phyloP scores from a whole-genome alignment of 2,329 filamentous ascomycete species.

The Verruconis gallopava region DNA sequence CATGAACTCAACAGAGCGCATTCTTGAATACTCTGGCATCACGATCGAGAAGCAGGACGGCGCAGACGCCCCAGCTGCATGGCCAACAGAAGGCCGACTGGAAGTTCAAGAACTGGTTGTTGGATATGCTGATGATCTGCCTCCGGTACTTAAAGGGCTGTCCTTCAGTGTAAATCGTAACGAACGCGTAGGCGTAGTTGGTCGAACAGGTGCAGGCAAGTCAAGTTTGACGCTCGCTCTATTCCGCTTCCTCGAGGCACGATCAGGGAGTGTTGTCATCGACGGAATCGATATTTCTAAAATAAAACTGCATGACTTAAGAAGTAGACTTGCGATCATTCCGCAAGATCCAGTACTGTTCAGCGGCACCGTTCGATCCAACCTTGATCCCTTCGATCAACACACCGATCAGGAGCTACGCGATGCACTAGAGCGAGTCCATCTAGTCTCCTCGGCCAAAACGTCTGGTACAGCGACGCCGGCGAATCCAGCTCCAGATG shows the following conservation, averaged over 20 bases:
- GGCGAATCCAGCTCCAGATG: not conserved
- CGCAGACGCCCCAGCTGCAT: constrained; percentile 50
- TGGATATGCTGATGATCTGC: constrained; percentile 56
- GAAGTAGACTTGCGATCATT: constrained; percentile 67
- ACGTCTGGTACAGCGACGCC: not conserved
- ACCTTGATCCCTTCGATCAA: constrained; percentile 64
- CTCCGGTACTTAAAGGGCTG: constrained; percentile 56
- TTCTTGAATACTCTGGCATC: constrained; percentile 61
- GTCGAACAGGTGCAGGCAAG: constrained; percentile 67
- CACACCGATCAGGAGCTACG: constrained; percentile 55
- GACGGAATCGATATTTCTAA: constrained; percentile 65
- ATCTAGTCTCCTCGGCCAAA: constrained; percentile 35
- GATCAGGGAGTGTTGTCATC: constrained; percentile 29
- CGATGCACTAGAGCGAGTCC: constrained; percentile 57
- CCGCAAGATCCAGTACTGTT: constrained; percentile 75
- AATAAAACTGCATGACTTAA: constrained; percentile 55
- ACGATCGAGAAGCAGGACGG: constrained; percentile 42
- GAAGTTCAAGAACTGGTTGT: constrained; percentile 63
- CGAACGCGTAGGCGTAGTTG: constrained; percentile 50
- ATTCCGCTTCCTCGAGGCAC: constrained; percentile 58
- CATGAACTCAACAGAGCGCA: constrained; percentile 69
- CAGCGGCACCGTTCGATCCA: constrained; percentile 62
- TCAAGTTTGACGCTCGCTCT: constrained; percentile 62
- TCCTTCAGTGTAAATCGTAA: constrained; percentile 53
- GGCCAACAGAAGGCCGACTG: constrained; percentile 62